These are phyloP conservation scores for Podospora pseudopauciseta DNA, from an alignment of 495 filamentous ascomycete genomes.

Conservation along the genomic window DNA sequence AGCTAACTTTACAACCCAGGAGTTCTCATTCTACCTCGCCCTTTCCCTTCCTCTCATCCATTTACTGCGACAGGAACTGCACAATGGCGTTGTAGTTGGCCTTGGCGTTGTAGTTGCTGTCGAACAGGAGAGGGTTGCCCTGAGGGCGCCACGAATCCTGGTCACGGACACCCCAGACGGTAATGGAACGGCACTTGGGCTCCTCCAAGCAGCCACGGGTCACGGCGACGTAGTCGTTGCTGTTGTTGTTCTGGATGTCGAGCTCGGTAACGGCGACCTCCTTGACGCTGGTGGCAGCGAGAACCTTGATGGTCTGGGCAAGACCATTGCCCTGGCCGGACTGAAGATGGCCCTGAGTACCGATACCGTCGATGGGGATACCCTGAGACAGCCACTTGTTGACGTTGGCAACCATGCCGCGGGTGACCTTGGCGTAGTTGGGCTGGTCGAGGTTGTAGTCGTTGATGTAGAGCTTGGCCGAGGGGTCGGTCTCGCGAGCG, in stretches of 20 bases:
- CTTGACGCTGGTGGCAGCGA: constrained; percentile 48
- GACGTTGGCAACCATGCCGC: constrained; percentile 60
- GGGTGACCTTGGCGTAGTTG: constrained; percentile 49
- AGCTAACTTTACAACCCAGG: not conserved
- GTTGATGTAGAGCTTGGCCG: constrained; percentile 64
- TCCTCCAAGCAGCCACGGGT: constrained; percentile 62
- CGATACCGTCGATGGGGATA: constrained; percentile 71
- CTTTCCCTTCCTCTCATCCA: not conserved
- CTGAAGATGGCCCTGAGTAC: constrained; percentile 60
- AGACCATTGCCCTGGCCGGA: constrained; percentile 45
- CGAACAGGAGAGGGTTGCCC: constrained; percentile 60
- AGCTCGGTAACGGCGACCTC: constrained; percentile 64
- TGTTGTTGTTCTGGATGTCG: constrained; percentile 57
- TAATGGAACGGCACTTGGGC: constrained; percentile 67
- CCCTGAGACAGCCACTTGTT: constrained; percentile 62
- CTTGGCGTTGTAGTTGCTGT: constrained; percentile 61
- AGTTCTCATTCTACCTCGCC: not conserved
- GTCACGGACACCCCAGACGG: constrained; percentile 73
- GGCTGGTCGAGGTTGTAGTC: constrained; percentile 60
- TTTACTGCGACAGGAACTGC: constrained; percentile 40
- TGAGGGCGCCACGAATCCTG: constrained; percentile 63
- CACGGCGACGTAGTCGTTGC: constrained; percentile 59
- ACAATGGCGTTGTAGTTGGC: constrained; percentile 60
- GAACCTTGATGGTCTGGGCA: constrained; percentile 52
- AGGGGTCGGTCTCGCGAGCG: constrained; percentile 55